Evolutionary conservation across 129 eudicot species (phyloP).

Genomic region (Centaurea solstitialis): DNA sequence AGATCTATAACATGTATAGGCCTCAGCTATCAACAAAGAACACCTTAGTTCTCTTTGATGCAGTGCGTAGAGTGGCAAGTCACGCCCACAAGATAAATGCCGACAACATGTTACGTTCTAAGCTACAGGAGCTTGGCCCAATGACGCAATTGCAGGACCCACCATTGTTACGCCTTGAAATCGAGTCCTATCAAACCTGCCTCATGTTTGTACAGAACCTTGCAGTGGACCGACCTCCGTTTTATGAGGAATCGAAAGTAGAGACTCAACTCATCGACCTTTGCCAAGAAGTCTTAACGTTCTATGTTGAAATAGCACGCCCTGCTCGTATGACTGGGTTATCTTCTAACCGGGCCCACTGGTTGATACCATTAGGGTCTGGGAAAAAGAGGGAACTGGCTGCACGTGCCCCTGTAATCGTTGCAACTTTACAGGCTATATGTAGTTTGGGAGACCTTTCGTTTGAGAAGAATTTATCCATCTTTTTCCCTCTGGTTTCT

Average conservation of each 20-base stretch:
- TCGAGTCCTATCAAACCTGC: constrained; percentile 86
- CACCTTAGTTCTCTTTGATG: constrained; percentile 60
- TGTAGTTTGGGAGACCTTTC: constrained; percentile 66
- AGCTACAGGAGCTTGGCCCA: constrained; percentile 67
- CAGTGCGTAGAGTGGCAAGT: constrained; percentile 67
- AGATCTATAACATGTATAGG: constrained; percentile 75
- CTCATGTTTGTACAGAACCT: constrained; percentile 82
- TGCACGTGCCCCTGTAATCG: constrained; percentile 84
- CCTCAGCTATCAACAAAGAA: constrained; percentile 64
- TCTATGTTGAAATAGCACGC: constrained; percentile 57
- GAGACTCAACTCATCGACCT: constrained; percentile 77
- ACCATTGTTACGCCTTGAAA: constrained; percentile 86
- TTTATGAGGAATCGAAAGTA: constrained; percentile 56
- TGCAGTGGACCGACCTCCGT: constrained; percentile 53
- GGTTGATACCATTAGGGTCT: constrained; percentile 82
- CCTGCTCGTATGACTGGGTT: constrained; percentile 41
- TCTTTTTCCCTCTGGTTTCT: constrained; percentile 71
- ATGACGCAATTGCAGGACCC: constrained; percentile 95
- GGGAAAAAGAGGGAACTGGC: constrained; percentile 77
- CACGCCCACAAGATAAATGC: constrained; percentile 86
- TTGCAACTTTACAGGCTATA: constrained; percentile 70
- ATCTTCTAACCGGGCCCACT: constrained; percentile 31
- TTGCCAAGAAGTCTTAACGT: constrained; percentile 68
- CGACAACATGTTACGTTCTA: constrained; percentile 57
- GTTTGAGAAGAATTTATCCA: constrained; percentile 62